Evolutionary conservation across 139 green algal species (phyloP), one percentile per base, ranked within the genome.

Genomic region (Zygnema cylindricum): DNA sequence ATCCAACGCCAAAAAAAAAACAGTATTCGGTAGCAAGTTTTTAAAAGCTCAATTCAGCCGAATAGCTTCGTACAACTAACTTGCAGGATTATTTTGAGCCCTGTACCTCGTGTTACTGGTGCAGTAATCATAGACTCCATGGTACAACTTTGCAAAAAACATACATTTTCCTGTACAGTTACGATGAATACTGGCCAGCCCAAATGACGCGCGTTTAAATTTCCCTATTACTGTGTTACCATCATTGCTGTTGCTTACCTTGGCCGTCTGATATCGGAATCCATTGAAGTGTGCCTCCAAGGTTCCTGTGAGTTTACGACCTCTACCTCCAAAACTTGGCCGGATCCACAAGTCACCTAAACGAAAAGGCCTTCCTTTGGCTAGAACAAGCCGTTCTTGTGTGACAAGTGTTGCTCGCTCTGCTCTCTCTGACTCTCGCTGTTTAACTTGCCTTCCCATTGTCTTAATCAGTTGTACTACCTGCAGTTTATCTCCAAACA

Each of bases 211-310:
- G n/a, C n/a, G n/a, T n/a, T n/a, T n/a, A n/a, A n/a, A n/a, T n/a
- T n/a, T n/a, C n/a, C n/a, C n/a, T n/a, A n/a, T n/a, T n/a, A n/a
- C n/a, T n/a, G n/a, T n/a, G n/a, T n/a, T n/a, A n/a, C n/a, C n/a
- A n/a, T n/a, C n/a, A 30, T 25, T 41, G 71, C 36, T 25, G 16
- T 41, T 11, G 71, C 81, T 33, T 55, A 87, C 81, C 30, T 33
- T 41, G 7, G 42, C 43, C 23, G 81, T 87, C 38, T 40, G 33
- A 90, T 99, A 99, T 41, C 97, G 92, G 95, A 99, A 99, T 57
- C 97, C 97, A 82, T 99, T 99, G 30, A 92, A 88, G 89, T 99
- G 97, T 25, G 95, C 96, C 91, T 99, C 96, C 84, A 99, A 94
- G 1, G 92, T 94, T 1, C 97, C 97, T 0, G 96, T 94, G 55